Evolutionary conservation across 2,329 filamentous ascomycete genomes (phyloP), one percentile per base, ranked within the genome.

Genomic region (Paraphoma chrysanthemicola): DNA sequence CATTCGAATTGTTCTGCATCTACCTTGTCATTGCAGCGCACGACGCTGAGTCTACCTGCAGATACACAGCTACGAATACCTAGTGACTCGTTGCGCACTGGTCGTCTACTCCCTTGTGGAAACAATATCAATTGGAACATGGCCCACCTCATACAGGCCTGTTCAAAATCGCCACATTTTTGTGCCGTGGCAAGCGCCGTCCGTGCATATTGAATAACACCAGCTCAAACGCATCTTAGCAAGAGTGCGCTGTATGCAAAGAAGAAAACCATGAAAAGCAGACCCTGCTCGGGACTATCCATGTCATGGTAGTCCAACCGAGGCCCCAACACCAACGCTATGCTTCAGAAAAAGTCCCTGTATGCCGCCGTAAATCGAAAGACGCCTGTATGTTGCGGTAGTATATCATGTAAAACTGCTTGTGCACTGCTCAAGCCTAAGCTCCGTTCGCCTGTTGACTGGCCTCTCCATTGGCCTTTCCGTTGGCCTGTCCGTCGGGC

Each of bases 261-360:
- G 56, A 62, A 42, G n/a, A 54, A 55, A 41, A 59, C 50, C 31
- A 51, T 29, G 39, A 45, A 56, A 56, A 52, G 54, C 49, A 63
- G 50, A 63, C 48, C 53, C 39, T 62, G 62, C 60, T 54, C 62
- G 55, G 57, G 59, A 57, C 57, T 54, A 55, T n/a, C 45, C 62
- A 58, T 60, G 18, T 57, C 44, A 54, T 44, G 53, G 45, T 63
- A 67, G 60, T 62, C 64, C 62, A 63, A 69, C 57, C 56, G 54
- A 57, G 41, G 49, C 59, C 68, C 55, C 45, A 74, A 73, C 72
- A 69, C 72, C 72, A 64, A 68, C 68, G 72, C 72, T 75, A 75
- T 74, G 71, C 72, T 61, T 54, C 61, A 62, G 56, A 62, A 67
- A 70, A 61, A 57, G 53, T 63, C 53, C 60, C 51, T 53, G 49